Evolutionary conservation across 129 eudicot genomes (phyloP).

Genomic region (Escallonia herrerae): DNA sequence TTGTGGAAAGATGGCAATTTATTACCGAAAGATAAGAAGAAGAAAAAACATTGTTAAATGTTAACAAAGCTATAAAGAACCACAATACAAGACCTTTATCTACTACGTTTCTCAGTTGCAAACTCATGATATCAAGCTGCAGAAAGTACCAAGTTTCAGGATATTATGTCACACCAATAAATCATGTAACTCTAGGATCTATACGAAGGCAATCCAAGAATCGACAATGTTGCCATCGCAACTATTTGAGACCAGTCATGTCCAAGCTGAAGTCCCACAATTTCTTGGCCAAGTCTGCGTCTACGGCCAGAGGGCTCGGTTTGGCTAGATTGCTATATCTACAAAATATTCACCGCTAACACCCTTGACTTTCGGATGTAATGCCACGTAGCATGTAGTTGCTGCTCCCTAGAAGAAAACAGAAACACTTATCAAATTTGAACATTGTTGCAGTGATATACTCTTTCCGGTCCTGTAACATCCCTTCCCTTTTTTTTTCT

Average conservation of each 20-base stretch:
- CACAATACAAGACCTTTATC: neutral
- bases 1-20: too few species aligned
- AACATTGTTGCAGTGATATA: too few species aligned
- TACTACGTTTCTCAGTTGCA: neutral
- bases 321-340: slow-evolving; percentile 51
- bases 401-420: slow-evolving; percentile 62
- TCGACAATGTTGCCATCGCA: neutral
- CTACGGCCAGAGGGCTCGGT: slow-evolving; percentile 38
- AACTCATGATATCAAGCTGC: too few species aligned
- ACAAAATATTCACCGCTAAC: slow-evolving; percentile 78
- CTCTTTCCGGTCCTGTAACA: too few species aligned
- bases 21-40: too few species aligned
- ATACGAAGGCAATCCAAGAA: too few species aligned
- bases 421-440: too few species aligned
- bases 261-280: slow-evolving; percentile 76
- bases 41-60: too few species aligned
- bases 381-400: slow-evolving; percentile 72
- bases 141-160: too few species aligned
- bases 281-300: slow-evolving; percentile 60
- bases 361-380: slow-evolving; percentile 69
- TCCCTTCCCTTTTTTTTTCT: too few species aligned
- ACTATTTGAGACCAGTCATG: slow-evolving; percentile 21
- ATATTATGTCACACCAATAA: too few species aligned
- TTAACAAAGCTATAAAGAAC: too few species aligned
- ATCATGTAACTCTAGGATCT: neutral